Evolutionary conservation across 805 yeast genomes (phyloP).

Genomic region (Candida jianshihensis): DNA sequence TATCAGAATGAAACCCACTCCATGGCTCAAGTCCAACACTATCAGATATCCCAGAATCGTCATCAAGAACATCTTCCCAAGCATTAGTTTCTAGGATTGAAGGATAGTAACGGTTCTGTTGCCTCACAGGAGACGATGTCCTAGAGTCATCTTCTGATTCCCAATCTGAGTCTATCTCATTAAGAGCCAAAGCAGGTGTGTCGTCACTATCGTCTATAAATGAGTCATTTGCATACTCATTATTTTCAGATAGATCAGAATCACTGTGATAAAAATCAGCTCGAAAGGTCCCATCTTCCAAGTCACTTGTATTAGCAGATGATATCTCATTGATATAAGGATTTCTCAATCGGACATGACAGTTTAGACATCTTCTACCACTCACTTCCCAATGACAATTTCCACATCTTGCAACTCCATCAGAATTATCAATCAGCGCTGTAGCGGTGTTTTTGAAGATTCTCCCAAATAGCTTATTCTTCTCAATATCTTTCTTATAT

Average conservation of each 20-base stretch:
- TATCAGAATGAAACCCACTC: conserved; percentile 6
- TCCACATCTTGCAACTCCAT: conserved; percentile 70
- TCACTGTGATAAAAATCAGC: not conserved
- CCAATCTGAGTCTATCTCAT: no score
- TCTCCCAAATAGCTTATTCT: conserved; percentile 38
- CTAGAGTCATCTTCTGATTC: conserved; percentile 4
- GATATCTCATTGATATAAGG: not conserved
- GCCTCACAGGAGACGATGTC: conserved; percentile 14
- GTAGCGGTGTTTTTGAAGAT: conserved; percentile 41
- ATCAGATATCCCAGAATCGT: no score
- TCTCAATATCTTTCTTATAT: conserved; percentile 34
- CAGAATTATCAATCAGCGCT: conserved; percentile 53
- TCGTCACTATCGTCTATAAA: conserved; percentile 15
- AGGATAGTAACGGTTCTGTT: not conserved
- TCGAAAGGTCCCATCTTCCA: not conserved
- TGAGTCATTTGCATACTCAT: conserved; percentile 7
- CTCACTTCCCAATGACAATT: conserved; percentile 77
- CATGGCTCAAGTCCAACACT: no score
- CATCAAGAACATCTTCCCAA: not conserved
- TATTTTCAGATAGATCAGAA: conserved; percentile 1
- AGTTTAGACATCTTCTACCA: conserved; percentile 60
- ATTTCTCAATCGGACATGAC: conserved; percentile 47
- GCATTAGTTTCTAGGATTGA: not conserved
- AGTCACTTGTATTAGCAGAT: conserved; percentile 1
- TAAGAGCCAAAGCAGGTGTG: not conserved